Evolutionary conservation across 2,329 filamentous ascomycete genomes (phyloP), one percentile per base, ranked within the genome.

Genomic region (Cladosporium colombiae): DNA sequence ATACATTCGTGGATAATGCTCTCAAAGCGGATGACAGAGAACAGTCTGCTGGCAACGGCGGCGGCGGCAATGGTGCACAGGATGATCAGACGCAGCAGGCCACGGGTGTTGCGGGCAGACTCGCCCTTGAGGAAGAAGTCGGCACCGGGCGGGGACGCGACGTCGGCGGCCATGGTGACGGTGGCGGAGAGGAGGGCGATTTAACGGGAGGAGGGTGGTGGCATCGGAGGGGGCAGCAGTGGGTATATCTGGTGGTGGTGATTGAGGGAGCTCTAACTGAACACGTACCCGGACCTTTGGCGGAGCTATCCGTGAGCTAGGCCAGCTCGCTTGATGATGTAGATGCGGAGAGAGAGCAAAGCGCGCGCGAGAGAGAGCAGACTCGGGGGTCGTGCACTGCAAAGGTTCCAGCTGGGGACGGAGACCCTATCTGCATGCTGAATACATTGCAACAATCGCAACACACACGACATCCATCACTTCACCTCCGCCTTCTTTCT

Each of bases 1-100:
- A 16, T 65, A 97, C 95, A 99, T 85, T 99, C 95, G 85, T 99
- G 95, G 76, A 99, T 99, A 77, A 99, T 99, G 82, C 92, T 97
- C 83, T 99, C 95, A 78, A 99, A 99, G 72, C 95, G 91, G 81
- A 99, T 98, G 72, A 99, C 95, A 75, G 93, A 97, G 86, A 99
- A 99, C 72, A 99, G 85, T 81, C 95, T 92, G 81, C 93, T 97
- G 72, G 93, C 88, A 76, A 98, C 87, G 72, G 94, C 93, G 69
- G 95, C 93, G 66, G 88, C 93, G 70, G 95, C 95, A 80, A 99
- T 97, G 76, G 94, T 88, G 76, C 85, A 86, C 74, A 99, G 88
- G 81, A 99, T 99, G 76, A 96, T 85, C 73, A 97, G 88, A 77
- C 93, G 89, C 70, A 99, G 84, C 75, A 98, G 81, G 70, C 92